Base-by-base conservation (phyloP, 345 rosid species). In the Camelina hispida region DNA sequence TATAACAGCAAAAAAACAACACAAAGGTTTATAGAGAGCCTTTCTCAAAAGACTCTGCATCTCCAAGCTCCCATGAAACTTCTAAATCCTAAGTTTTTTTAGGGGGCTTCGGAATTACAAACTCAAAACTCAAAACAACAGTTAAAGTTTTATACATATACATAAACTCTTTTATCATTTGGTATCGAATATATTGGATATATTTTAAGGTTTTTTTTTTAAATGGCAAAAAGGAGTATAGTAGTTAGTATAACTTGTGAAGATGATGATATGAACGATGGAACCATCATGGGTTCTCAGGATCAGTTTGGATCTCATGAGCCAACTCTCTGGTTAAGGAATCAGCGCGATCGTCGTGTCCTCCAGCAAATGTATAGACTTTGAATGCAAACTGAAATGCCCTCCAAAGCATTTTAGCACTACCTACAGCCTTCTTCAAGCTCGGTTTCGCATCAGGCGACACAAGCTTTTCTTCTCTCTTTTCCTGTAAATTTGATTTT, bases 291-390 rank as follows among this genome's bases (percentile, higher is more conserved):
- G 74, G 80, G 48, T 84, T 40, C n/a, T 78, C 85, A 40, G 87
- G 82, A 63, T 84, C 87, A 28, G 83, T 84, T 78, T 91, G 86
- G 51, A 91, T 94, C 83, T 87, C 95, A 17, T 80, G 86, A 80
- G 98, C 97, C 74, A 91, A 62, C 80, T 88, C 97, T 79, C 73
- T 85, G 11, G 90, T 91, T 66, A 94, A 79, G 53, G 40, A 83
- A 71, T 91, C 97, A 0, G 96, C 97, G 1, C 91, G 88, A 22
- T 91, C 93, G 17, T 94, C 98, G 0, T 86, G 94, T 54, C 97
- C 97, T 6, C 97, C 97, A 0, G 97, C 95, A 54, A 94, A 94
- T 13, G 83, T 82, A 69, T 91, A 91, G 14, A 92, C 93, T 68
- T 89, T 81, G 66, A 84, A 91, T 44, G 96, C 97, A 64, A 94